These are phyloP conservation scores for Talaromyces sp. DNA, from an alignment of 2,329 filamentous ascomycete species.

Conservation along the genomic window DNA sequence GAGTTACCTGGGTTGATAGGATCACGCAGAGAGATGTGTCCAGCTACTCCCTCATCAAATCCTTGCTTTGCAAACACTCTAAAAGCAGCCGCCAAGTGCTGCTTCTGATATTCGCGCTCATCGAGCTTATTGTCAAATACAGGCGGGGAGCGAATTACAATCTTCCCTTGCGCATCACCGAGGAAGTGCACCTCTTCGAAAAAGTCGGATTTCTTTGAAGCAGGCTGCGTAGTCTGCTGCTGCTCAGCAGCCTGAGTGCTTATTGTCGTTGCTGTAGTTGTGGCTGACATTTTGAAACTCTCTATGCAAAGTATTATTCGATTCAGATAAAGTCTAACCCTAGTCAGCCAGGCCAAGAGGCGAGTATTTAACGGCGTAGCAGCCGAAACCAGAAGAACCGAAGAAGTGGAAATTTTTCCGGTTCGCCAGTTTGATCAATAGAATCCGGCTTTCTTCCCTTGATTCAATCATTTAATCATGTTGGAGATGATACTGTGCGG, in stretches of 20 bases:
- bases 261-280: background rate
- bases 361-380: background rate
- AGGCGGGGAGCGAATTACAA: conserved; percentile 10
- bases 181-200: conserved; percentile 13
- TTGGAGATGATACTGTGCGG: background rate
- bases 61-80: conserved; percentile 37
- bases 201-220: conserved; percentile 1
- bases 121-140: conserved; percentile 26
- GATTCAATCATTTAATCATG: background rate
- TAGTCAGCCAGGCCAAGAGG: background rate
- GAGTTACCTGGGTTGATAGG: conserved; percentile 21
- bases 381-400: background rate
- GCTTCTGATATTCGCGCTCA: conserved; percentile 40
- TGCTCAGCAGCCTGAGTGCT: background rate
- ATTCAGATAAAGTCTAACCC: background rate
- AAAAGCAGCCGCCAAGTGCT: conserved; percentile 44
- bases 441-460: background rate
- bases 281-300: background rate
- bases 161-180: conserved; percentile 12
- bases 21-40: conserved; percentile 41
- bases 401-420: background rate
- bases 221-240: background rate
- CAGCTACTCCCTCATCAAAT: conserved; percentile 39
- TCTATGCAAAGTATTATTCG: background rate
- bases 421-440: background rate